Evolutionary conservation across 1,284 basidiomycete species (phyloP).

Genomic region (Puccinia polysora): DNA sequence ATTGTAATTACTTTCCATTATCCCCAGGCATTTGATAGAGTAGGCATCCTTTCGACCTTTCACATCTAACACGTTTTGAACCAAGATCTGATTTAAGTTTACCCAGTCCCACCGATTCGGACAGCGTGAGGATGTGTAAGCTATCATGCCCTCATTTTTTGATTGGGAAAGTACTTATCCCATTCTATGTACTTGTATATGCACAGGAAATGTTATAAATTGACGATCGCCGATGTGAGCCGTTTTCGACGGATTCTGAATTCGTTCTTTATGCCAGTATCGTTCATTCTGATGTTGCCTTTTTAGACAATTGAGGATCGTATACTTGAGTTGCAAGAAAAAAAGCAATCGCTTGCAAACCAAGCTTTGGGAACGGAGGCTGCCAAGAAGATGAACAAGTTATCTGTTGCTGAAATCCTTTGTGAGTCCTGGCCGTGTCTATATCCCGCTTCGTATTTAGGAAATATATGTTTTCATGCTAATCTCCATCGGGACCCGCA

Average conservation of each 20-base stretch:
- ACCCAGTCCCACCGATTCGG: conserved; percentile 38
- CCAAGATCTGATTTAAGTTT: background rate
- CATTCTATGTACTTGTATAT: too few species aligned
- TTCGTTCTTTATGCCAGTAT: background rate
- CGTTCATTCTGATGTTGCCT: background rate
- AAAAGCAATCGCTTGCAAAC: conserved; percentile 29
- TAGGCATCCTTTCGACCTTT: background rate
- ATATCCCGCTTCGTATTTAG: too few species aligned
- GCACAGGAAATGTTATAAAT: conserved; percentile 33
- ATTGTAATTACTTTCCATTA: background rate
- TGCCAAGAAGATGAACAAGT: conserved; percentile 40
- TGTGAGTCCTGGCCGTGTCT: too few species aligned
- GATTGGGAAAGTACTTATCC: background rate
- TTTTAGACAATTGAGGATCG: conserved; percentile 37
- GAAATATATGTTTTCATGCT: too few species aligned
- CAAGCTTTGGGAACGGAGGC: conserved; percentile 37
- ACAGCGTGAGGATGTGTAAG: conserved; percentile 40
- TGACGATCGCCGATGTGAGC: conserved; percentile 32
- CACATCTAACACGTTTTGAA: background rate
- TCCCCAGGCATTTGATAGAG: conserved; percentile 39
- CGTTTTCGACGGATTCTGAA: background rate
- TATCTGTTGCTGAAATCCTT: conserved; percentile 34
- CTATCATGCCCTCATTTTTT: background rate
- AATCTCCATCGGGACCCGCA: too few species aligned
- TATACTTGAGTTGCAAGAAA: conserved; percentile 34